Percentiles rank a stretch among this genome's conserved stretches.
These are phyloP conservation scores for Carallia brachiata DNA, from an alignment of 345 rosid genomes.

Conservation along the genomic window DNA sequence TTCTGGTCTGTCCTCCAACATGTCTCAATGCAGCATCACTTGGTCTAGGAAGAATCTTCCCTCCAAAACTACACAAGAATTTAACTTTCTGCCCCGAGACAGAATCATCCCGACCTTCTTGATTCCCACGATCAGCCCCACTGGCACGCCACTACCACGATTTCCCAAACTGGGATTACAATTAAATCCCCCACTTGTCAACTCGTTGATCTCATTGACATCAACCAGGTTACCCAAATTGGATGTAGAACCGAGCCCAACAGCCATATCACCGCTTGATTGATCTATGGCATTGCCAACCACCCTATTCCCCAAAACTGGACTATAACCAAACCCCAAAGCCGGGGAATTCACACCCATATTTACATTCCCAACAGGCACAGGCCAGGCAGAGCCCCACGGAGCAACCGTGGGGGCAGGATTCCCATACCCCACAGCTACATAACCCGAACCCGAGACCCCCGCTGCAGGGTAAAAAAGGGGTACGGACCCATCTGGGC, in stretches of 20 bases:
- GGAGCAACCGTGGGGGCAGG: slow-evolving; percentile 23
- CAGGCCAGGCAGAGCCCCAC: slow-evolving; percentile 41
- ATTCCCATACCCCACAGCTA: slow-evolving; percentile 46
- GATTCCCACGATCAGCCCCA: slow-evolving; percentile 43
- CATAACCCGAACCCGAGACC: slow-evolving; percentile 41
- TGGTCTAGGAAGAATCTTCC: slow-evolving; percentile 77
- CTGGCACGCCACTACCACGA: slow-evolving; percentile 36
- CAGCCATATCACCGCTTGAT: slow-evolving; percentile 30
- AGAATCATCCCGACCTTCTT: slow-evolving; percentile 59
- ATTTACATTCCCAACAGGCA: slow-evolving; percentile 35
- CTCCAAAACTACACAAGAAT: slow-evolving; percentile 73
- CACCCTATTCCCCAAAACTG: slow-evolving; percentile 39
- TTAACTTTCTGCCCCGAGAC: slow-evolving; percentile 57
- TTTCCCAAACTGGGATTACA: slow-evolving; percentile 25
- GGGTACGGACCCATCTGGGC: slow-evolving; percentile 36
- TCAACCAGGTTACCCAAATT: slow-evolving; percentile 32
- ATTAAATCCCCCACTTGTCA: slow-evolving; percentile 8
- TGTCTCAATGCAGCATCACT: slow-evolving; percentile 73
- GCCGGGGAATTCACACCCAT: slow-evolving; percentile 32
- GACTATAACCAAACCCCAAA: slow-evolving; percentile 35
- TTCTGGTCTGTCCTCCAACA: slow-evolving; percentile 73
- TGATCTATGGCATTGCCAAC: slow-evolving; percentile 50
- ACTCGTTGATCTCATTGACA: slow-evolving; percentile 30
- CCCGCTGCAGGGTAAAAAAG: slow-evolving; percentile 45
- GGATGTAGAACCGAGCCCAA: slow-evolving; percentile 30